phyloP scores from a whole-genome alignment of 2,329 filamentous ascomycete genomes.

The Calonectria pauciramosa region DNA sequence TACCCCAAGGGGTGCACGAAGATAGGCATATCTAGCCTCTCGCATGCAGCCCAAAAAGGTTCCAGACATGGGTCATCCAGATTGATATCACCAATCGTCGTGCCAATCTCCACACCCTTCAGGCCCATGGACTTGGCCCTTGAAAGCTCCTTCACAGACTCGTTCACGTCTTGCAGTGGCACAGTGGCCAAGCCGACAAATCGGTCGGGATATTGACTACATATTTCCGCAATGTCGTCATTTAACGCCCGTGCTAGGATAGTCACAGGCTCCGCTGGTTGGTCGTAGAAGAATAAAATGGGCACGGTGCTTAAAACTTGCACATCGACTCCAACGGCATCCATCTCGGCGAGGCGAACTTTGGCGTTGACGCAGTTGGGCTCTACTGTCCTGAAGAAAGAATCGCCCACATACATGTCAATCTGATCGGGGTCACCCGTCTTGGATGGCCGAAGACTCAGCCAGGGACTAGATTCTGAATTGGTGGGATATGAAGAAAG shows the following conservation, averaged over 20 bases:
- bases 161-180: neutral
- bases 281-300: conserved; percentile 1
- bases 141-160: neutral
- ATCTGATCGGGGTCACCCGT: neutral
- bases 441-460: neutral
- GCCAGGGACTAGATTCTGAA: neutral
- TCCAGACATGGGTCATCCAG: neutral
- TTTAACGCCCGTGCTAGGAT: neutral
- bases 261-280: neutral
- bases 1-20: neutral
- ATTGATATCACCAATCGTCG: neutral
- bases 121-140: neutral
- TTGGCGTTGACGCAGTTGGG: conserved; percentile 3
- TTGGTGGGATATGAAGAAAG: neutral
- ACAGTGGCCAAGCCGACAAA: neutral
- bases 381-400: conserved; percentile 1
- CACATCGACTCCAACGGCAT: neutral
- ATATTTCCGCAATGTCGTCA: neutral
- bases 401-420: conserved; percentile 1
- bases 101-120: conserved; percentile 1
- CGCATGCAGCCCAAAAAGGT: neutral
- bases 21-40: neutral
- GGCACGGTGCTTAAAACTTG: neutral
- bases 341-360: neutral
- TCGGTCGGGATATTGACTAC: neutral